phyloP scores from a whole-genome alignment of 257 asterid species.

The Craterostigma plantagineum region DNA sequence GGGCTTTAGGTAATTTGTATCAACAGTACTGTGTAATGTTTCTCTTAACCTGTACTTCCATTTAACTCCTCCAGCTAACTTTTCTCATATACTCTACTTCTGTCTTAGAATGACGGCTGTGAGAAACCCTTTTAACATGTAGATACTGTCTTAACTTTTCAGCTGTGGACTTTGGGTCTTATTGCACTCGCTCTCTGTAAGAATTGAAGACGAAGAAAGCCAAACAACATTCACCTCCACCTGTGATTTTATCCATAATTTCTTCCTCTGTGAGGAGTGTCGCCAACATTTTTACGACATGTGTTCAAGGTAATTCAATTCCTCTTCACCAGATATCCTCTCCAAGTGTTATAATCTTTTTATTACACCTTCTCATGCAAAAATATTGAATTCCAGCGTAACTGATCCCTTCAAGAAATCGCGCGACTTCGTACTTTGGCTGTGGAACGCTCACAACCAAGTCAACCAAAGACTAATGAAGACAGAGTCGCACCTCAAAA shows the following conservation, averaged over 20 bases:
- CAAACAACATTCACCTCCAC: conserved; percentile 51
- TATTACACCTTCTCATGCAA: background rate
- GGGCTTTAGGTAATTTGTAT: conserved; percentile 76
- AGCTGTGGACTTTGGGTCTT: conserved; percentile 95
- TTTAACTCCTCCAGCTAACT: no score
- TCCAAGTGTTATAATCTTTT: no score
- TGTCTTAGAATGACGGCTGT: no score
- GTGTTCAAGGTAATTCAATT: conserved; percentile 62
- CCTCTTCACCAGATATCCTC: background rate
- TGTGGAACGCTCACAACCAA: conserved; percentile 82
- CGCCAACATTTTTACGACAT: conserved; percentile 68
- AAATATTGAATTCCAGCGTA: no score
- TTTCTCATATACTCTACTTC: no score
- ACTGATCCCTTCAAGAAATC: conserved; percentile 13
- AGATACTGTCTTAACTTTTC: no score
- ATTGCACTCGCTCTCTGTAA: conserved; percentile 78
- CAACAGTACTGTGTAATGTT: no score
- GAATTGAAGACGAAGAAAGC: conserved; percentile 76
- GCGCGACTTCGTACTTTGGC: conserved; percentile 64
- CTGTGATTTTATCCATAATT: conserved; percentile 62
- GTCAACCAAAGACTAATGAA: conserved; percentile 67
- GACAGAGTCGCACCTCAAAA: conserved; percentile 42
- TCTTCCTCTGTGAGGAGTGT: conserved; percentile 86
- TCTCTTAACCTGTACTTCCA: no score
- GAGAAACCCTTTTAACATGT: no score